Evolutionary conservation across 1,284 basidiomycete species (phyloP).

Genomic region (Microbotryum violaceum): DNA sequence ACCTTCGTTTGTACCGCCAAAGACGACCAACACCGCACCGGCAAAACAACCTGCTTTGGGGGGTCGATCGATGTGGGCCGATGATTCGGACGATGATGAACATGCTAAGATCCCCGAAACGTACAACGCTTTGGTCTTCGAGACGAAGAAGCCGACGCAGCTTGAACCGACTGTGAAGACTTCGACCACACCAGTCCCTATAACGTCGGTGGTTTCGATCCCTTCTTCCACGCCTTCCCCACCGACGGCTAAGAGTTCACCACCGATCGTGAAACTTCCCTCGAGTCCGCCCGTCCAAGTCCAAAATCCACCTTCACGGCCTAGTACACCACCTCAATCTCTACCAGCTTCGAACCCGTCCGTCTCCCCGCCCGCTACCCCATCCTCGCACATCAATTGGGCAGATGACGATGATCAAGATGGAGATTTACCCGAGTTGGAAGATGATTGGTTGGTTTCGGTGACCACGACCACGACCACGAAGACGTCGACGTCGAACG

Average conservation of each 20-base stretch:
- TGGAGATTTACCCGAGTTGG: no score
- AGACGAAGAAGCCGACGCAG: not conserved
- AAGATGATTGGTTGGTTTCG: no score
- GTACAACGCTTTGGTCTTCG: not conserved
- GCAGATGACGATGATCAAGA: constrained; percentile 23
- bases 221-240: not conserved
- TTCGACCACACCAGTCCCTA: no score
- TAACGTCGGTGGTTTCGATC: not conserved
- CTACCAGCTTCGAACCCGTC: not conserved
- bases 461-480: no score
- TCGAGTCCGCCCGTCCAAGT: not conserved
- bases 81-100: constrained; percentile 13
- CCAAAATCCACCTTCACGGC: not conserved
- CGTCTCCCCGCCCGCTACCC: not conserved
- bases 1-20: not conserved
- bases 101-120: not conserved
- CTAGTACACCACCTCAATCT: not conserved
- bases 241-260: not conserved
- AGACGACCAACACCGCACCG: not conserved
- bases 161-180: not conserved
- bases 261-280: not conserved
- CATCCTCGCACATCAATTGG: constrained; percentile 10
- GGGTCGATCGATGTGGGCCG: constrained; percentile 17
- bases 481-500: no score
- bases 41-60: constrained; percentile 8